Base-by-base conservation (phyloP, 768 basidiomycete species). In the Trametes coccinea region DNA sequence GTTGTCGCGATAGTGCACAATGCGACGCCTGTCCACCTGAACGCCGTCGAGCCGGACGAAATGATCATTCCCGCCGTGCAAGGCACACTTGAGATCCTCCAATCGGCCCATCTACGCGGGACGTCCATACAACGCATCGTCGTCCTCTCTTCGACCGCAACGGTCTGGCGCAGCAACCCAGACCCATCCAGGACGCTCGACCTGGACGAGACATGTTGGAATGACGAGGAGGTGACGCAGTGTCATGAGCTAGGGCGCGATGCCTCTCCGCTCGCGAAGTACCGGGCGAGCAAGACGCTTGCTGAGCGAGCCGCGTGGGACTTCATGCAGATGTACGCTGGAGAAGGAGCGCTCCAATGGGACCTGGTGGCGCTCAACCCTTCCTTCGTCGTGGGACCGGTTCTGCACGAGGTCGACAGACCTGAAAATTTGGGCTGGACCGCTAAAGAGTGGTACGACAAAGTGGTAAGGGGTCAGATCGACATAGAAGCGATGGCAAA, bases 1-100 rank as follows among this genome's bases (percentile, higher is more conserved):
- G 84, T 93, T 7, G 85, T 90, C 60, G 92, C 81, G 0, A 83
- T 94, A 51, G 80, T 77, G 41, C 90, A 91, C 67, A 84, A 79
- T 3, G 88, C 88, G 0, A 89, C 88, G 1, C 89, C 89, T 0
- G 79, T 85, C 67, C 75, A 80, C 56, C 61, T 76, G 29, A 73
- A 79, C 1, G 78, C 75, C 1, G 74, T 77, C 17, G 78, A 84
- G 43, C 75, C 77, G 2, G 63, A 73, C 16, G 86, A 89, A 61
- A 66, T 90, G 40, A 84, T 91, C 63, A 72, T 71, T 16, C 92
- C 92, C 5, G 92, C 92, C 27, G 82, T 93, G 4, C 74, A 83
- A 2, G 91, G 92, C 2, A 93, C 91, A 0, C 66, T 82, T 0
- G 79, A 83, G 5, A 77, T 93, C 13, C 75, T 93, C 30, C 74